Conservation (phyloP, 495 filamentous ascomycete genomes). For the Penicillium roqueforti region DNA sequence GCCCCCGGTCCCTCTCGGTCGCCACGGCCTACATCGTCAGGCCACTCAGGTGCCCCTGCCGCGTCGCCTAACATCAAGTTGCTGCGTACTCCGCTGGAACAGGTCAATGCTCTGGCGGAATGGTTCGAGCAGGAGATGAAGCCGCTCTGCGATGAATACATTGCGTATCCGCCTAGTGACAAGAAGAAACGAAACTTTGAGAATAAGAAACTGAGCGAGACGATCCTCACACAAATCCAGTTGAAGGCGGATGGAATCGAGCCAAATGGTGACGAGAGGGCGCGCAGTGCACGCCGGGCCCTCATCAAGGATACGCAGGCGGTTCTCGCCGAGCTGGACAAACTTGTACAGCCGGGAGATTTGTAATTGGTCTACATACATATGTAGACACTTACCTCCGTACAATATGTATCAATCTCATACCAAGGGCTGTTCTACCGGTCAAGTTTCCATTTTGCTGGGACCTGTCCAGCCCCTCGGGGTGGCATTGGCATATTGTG, state of each 20-base stretch:
- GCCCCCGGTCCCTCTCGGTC: slow-evolving; percentile 16
- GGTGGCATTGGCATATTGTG: slow-evolving; percentile 7
- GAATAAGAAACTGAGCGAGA: slow-evolving; percentile 77
- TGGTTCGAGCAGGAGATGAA: slow-evolving; percentile 64
- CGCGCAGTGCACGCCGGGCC: slow-evolving; percentile 64
- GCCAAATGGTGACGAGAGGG: slow-evolving; percentile 59
- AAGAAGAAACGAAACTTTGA: slow-evolving; percentile 67
- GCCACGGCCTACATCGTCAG: slow-evolving; percentile 22
- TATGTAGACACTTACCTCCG: slow-evolving; percentile 1
- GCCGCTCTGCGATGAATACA: slow-evolving; percentile 63
- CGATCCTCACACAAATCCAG: slow-evolving; percentile 74
- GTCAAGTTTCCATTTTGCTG: slow-evolving; percentile 1
- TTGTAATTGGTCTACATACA: background rate
- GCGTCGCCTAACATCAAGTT: slow-evolving; percentile 37
- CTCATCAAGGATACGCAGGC: slow-evolving; percentile 72
- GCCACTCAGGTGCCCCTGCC: slow-evolving; percentile 22
- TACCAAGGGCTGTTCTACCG: background rate
- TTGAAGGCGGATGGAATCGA: slow-evolving; percentile 85
- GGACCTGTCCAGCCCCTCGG: slow-evolving; percentile 1
- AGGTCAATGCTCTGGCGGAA: slow-evolving; percentile 63
- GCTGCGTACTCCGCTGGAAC: slow-evolving; percentile 53
- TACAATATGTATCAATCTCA: background rate
- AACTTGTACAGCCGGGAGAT: slow-evolving; percentile 13
- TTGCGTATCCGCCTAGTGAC: slow-evolving; percentile 62
- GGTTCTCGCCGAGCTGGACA: slow-evolving; percentile 61